These are phyloP conservation scores for Heliosperma pusillum DNA, from an alignment of 148 eudicot species.

Conservation along the genomic window DNA sequence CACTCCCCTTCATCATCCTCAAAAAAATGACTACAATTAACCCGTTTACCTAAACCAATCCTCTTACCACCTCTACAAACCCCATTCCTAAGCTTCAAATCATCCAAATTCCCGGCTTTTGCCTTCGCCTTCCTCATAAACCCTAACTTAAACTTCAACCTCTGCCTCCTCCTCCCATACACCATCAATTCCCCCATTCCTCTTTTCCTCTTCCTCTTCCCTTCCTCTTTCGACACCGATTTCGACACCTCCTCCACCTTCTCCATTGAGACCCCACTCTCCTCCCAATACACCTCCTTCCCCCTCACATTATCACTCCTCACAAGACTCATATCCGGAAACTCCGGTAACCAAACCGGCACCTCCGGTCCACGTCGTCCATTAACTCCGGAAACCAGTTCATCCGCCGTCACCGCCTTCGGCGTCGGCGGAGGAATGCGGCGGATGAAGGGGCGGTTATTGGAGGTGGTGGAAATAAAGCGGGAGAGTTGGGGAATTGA, in stretches of 20 bases:
- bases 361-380: slow-evolving; percentile 27
- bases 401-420: not conserved
- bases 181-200: slow-evolving; percentile 16
- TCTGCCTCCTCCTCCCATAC: slow-evolving; percentile 40
- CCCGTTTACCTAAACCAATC: slow-evolving; percentile 26
- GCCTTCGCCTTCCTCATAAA: slow-evolving; percentile 6
- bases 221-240: not conserved
- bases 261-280: not conserved
- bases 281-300: slow-evolving; percentile 22
- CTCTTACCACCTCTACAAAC: slow-evolving; percentile 44
- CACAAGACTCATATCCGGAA: slow-evolving; percentile 35
- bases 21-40: not conserved
- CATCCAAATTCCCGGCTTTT: slow-evolving; percentile 18
- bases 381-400: too few species aligned
- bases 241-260: not conserved
- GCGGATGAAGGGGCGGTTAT: slow-evolving; percentile 43
- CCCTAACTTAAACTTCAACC: slow-evolving; percentile 42
- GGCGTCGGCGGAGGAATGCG: not conserved
- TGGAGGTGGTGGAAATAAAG: slow-evolving; percentile 28
- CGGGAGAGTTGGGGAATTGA: slow-evolving; percentile 24
- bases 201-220: slow-evolving; percentile 1
- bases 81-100: slow-evolving; percentile 34
- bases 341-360: slow-evolving; percentile 68
- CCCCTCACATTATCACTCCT: not conserved
- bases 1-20: slow-evolving; percentile 15